Evolutionary conservation across 140 eudicot species (phyloP), one percentile per base, ranked within the genome.

Genomic region (Anethum foeniculum): DNA sequence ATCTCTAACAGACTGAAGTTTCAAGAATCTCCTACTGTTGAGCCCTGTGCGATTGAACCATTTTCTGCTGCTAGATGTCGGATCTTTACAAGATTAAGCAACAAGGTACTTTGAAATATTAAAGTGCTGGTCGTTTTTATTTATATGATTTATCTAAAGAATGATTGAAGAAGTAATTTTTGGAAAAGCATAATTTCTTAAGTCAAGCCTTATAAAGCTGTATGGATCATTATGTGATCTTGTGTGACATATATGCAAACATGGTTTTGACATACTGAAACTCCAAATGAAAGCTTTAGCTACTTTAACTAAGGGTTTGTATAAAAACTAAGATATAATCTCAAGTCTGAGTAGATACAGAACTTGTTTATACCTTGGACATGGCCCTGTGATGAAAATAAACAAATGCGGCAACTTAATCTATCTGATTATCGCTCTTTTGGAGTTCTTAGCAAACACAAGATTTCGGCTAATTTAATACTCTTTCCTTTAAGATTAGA

Each of bases 11-110:
- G 91, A 69, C 67, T 85, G 82, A 89, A 88, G 81, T 85, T 86
- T 81, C 87, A 89, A 81, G 97, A 87, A 83, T 82, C 88, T 73
- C 85, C 97, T 75, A 64, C 75, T 11, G 79, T 79, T 18, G 96
- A 93, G 69, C 75, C 52, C 75, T 81, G 84, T 13, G 91, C 92
- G 86, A 78, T 84, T 71, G 97, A 92, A 71, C 97, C 93, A 30
- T 86, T 87, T 86, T 94, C 99, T 84, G 91, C 97, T 23, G 99
- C 99, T 71, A 92, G 93, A 76, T 92, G 97, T 82, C 91, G 96
- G 80, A 85, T 88, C 64, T 85, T 75, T 81, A 86, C 83, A 25
- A 86, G 88, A 86, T 73, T 84, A 32, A 87, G 80, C 62, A 86
- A 83, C 79, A 89, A 90, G 94, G 96, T 91, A 81, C 79, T 77